Base-by-base conservation (phyloP, 2,329 filamentous ascomycete species). In the Claviceps maximensis region DNA sequence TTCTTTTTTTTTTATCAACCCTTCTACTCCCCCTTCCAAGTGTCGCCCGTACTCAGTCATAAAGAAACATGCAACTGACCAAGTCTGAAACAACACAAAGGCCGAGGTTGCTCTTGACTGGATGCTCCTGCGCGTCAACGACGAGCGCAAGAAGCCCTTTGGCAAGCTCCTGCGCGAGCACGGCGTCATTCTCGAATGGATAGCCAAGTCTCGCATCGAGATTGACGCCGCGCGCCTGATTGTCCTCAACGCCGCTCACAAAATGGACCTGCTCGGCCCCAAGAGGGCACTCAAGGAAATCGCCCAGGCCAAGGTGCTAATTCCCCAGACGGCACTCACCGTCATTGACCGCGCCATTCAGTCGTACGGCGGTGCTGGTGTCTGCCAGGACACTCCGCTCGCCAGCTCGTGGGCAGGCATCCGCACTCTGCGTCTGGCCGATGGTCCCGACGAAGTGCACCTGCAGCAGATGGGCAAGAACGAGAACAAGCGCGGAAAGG, bases 381-480 rank as follows among this genome's bases (percentile, higher is more conserved):
- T 98, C 49, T 87, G 82, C 63, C 93, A 97, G 74, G 93, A 98
- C 65, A 97, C 93, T 1, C 93, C 93, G 21, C 74, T 98, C 58
- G 90, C 89, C 13, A 78, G 76, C 65, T 84, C 90, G 80, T 95
- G 87, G 83, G 82, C 87, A 21, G 73, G 78, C 56, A 87, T 89
- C 63, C 77, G 89, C 54, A 95, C 90, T 7, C 76, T 95, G 69
- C 78, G 87, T 56, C 80, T 95, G 60, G 89, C 89, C 0, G 93
- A 98, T 69, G 93, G 93, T 0, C 93, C 93, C 0, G 93, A 98
- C 70, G 93, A 98, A 80, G 93, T 97, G 56, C 93, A 94, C 68
- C 70, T 90, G 59, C 75, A 87, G 67, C 87, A 93, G 72, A 74
- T 93, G 73, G 87, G 87, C 17, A 76, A 78, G 60, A 89, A 89